Conservation (phyloP, 306 rosid species). For the Biancaea sappan region DNA sequence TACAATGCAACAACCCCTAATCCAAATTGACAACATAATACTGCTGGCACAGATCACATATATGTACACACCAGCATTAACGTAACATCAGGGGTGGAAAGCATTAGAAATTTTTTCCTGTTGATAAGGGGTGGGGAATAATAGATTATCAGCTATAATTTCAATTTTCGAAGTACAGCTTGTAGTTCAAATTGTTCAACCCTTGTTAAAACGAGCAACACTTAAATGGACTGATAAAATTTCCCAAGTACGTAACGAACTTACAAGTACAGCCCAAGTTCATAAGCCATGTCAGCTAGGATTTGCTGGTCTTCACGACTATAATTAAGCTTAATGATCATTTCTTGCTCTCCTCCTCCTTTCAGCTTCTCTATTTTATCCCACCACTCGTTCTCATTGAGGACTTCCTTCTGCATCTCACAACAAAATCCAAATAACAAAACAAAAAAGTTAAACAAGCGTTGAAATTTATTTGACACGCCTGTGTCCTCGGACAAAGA, state of each 20-base stretch:
- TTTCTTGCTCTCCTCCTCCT: slow-evolving; percentile 71
- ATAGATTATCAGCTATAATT: neutral
- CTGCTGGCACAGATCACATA: slow-evolving; percentile 12
- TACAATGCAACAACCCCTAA: neutral
- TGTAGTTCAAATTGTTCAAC: neutral
- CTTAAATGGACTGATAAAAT: slow-evolving; percentile 20
- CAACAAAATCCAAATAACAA: neutral
- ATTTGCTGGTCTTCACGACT: slow-evolving; percentile 72
- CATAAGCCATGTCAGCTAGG: slow-evolving; percentile 80
- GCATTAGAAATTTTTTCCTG: neutral
- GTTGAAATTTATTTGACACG: neutral
- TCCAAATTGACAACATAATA: slow-evolving; percentile 21
- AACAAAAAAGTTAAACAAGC: neutral
- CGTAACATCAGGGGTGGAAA: neutral
- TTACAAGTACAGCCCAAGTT: slow-evolving; percentile 77
- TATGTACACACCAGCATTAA: slow-evolving; percentile 14
- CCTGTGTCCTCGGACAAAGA: no score
- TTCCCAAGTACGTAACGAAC: slow-evolving; percentile 31
- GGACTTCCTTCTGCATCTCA: slow-evolving; percentile 68
- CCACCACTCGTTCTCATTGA: slow-evolving; percentile 87
- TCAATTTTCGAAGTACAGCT: neutral
- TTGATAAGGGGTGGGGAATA: neutral
- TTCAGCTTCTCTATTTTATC: slow-evolving; percentile 76
- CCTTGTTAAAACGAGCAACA: neutral
- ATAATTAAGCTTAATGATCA: slow-evolving; percentile 70